Conservation (phyloP, 345 rosid genomes). For the Alliaria petiolata region DNA sequence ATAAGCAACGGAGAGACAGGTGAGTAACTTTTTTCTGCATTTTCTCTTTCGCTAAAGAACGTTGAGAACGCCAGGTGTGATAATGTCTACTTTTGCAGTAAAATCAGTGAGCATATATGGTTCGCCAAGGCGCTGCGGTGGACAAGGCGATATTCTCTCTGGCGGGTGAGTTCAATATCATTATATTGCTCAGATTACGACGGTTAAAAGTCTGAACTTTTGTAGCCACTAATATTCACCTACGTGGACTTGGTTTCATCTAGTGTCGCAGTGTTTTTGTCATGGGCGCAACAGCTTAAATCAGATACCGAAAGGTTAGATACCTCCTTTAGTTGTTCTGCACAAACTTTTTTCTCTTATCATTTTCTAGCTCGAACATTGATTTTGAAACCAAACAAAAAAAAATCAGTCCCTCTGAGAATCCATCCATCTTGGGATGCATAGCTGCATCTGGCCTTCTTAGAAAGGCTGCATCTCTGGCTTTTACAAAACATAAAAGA, state of each 20-base stretch:
- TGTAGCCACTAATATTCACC: too few relatives aligned
- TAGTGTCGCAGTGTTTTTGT: conserved; percentile 83
- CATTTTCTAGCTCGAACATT: neutral
- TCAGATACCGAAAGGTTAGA: conserved; percentile 44
- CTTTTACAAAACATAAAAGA: conserved; percentile 60
- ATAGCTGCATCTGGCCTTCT: conserved; percentile 81
- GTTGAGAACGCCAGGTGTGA: neutral
- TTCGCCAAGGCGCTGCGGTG: conserved; percentile 93
- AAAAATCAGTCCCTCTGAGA: conserved; percentile 31
- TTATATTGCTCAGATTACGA: neutral
- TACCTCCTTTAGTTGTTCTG: neutral
- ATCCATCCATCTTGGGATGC: conserved; percentile 81
- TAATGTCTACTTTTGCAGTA: conserved; percentile 41
- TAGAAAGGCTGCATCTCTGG: conserved; percentile 83
- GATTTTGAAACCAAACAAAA: neutral
- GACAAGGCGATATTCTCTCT: conserved; percentile 96
- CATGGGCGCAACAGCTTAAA: conserved; percentile 69
- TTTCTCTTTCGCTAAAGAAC: neutral
- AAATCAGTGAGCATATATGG: conserved; percentile 75
- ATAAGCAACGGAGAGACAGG: conserved; percentile 76
- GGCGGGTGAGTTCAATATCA: conserved; percentile 56
- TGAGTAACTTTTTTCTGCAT: conserved; percentile 24
- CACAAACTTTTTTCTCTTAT: neutral
- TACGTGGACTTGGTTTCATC: conserved; percentile 9
- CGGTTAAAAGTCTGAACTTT: neutral